Evolutionary conservation across 1,139 yeast genomes (phyloP).

Genomic region (Saccharomyces hybrid): DNA sequence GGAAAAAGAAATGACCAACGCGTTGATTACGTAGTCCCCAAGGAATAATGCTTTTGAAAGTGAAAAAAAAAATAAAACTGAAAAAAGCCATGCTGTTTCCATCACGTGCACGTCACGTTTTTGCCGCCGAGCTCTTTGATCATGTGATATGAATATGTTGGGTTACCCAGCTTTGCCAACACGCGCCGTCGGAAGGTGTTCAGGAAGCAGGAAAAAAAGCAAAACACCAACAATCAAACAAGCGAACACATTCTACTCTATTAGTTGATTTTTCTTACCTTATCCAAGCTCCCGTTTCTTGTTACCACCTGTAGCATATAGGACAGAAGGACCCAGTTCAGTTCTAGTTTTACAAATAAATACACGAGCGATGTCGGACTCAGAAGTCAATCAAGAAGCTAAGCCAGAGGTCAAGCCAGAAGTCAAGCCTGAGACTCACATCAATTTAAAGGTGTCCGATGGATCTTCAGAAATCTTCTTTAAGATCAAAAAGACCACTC

Average conservation of each 20-base stretch:
- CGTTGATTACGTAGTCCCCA: not conserved
- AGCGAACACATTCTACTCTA: not conserved
- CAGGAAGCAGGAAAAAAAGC: not conserved
- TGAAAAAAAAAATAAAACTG: not conserved
- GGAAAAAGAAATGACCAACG: not conserved
- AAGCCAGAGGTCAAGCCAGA: constrained; percentile 33
- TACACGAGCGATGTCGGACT: constrained; percentile 26
- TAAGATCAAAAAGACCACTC: constrained; percentile 90
- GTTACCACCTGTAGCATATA: not conserved
- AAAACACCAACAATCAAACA: not conserved
- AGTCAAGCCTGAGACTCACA: constrained; percentile 61
- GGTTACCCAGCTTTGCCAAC: not conserved
- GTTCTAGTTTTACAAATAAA: not conserved
- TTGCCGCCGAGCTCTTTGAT: not conserved
- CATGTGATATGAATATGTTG: not conserved
- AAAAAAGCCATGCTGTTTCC: not conserved
- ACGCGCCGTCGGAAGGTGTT: not conserved
- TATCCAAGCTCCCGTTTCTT: not conserved
- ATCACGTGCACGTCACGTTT: not conserved
- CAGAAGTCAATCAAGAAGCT: constrained; percentile 18
- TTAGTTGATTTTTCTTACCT: not conserved
- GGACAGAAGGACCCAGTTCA: not conserved
- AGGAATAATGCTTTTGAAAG: not conserved
- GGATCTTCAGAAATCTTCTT: constrained; percentile 90
- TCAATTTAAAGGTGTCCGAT: constrained; percentile 89